A percentile compares a stretch with the other conserved stretches of the same genome.
These are phyloP conservation scores for Leptographium galeiforme DNA, from an alignment of 2,329 filamentous ascomycete genomes.

Conservation along the genomic window DNA sequence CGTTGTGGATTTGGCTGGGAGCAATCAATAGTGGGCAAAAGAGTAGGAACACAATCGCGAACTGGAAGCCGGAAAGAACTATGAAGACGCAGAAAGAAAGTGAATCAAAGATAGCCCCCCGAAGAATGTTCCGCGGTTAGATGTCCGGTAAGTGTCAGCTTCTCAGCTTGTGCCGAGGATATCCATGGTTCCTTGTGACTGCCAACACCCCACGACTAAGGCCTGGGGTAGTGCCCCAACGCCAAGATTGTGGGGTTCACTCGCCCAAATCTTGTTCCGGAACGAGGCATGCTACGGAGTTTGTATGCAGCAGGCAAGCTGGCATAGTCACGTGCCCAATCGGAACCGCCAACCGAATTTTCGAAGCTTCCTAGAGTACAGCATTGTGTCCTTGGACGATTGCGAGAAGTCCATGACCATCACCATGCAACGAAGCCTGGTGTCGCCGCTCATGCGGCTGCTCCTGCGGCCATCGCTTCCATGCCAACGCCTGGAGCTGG, in stretches of 20 bases:
- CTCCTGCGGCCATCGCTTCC: slow-evolving; percentile 18
- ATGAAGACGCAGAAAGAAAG: neutral
- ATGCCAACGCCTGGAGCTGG: slow-evolving; percentile 9
- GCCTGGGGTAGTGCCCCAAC: slow-evolving; percentile 7
- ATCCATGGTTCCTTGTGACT: slow-evolving; percentile 11
- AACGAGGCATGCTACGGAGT: no score
- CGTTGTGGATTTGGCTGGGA: no score
- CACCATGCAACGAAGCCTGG: slow-evolving; percentile 16
- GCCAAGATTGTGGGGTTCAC: slow-evolving; percentile 2
- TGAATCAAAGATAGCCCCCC: neutral
- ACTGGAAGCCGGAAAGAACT: neutral
- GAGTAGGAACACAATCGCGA: neutral
- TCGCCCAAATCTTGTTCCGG: neutral
- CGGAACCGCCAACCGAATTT: neutral
- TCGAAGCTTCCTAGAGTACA: neutral
- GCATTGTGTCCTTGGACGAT: no score
- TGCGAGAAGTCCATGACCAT: neutral
- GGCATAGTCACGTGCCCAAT: neutral
- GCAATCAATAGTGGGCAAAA: neutral
- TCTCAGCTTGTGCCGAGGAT: slow-evolving; percentile 16
- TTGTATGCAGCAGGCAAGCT: no score
- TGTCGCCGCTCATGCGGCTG: slow-evolving; percentile 21
- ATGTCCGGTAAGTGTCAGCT: slow-evolving; percentile 3
- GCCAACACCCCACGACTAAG: neutral
- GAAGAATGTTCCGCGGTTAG: neutral